A percentile compares a stretch with the other conserved stretches of the same genome.
Conservation (phyloP, 257 asterid genomes). For the Primulina huaijiensis region DNA sequence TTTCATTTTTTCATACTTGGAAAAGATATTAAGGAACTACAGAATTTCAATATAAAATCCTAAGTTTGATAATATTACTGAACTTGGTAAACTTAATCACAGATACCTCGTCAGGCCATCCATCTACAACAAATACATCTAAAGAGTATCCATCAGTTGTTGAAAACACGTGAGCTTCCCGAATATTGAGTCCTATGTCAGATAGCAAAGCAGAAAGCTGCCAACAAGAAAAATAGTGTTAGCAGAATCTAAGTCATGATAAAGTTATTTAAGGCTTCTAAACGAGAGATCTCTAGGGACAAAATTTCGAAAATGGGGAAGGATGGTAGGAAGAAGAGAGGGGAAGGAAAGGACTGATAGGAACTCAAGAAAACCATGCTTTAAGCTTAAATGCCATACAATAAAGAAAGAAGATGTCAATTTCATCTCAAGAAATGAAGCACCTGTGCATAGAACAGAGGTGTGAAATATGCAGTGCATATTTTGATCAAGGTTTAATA, state of each 20-base stretch:
- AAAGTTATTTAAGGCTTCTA: neutral
- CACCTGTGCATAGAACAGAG: neutral
- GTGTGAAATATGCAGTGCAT: conserved; percentile 1
- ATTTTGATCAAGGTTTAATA: too few relatives aligned
- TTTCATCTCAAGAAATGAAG: conserved; percentile 18
- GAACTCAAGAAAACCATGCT: conserved; percentile 10
- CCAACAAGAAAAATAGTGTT: conserved; percentile 24
- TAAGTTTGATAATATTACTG: conserved; percentile 13
- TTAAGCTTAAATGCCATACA: neutral
- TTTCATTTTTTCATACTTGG: neutral
- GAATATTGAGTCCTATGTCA: conserved; percentile 89
- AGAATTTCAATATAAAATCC: conserved; percentile 2
- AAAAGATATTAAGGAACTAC: neutral
- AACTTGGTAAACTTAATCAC: conserved; percentile 23
- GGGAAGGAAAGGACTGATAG: neutral
- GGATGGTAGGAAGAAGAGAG: neutral
- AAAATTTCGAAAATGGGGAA: neutral
- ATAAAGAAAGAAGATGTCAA: conserved; percentile 4
- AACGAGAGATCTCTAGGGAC: neutral
- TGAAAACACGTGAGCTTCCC: conserved; percentile 97
- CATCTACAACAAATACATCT: conserved; percentile 93
- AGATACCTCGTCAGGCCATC: conserved; percentile 88
- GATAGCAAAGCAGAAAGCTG: conserved; percentile 98
- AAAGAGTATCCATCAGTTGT: conserved; percentile 88
- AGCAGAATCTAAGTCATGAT: neutral